phyloP scores from a whole-genome alignment of 768 basidiomycete species.

The Lactarius hatsudake region DNA sequence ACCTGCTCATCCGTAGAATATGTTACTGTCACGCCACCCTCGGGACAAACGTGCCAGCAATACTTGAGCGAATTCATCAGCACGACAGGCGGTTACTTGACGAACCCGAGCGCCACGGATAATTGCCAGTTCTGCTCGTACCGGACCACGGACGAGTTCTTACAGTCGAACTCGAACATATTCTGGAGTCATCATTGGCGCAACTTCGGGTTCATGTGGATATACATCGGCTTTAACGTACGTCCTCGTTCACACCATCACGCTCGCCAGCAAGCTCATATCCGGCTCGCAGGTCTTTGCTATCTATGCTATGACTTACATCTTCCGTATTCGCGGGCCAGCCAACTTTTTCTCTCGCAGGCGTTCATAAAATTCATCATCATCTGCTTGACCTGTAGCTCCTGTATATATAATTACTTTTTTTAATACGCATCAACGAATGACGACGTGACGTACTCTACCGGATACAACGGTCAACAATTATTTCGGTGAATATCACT shows the following conservation, averaged over 20 bases:
- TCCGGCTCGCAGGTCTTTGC: slow-evolving; percentile 38
- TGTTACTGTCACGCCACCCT: slow-evolving; percentile 49
- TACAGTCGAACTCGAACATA: slow-evolving; percentile 57
- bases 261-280: not conserved
- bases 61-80: slow-evolving; percentile 46
- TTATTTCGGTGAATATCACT: no score
- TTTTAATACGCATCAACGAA: not conserved
- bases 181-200: slow-evolving; percentile 51
- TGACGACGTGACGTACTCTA: not conserved
- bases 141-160: slow-evolving; percentile 57
- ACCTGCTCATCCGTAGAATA: slow-evolving; percentile 61
- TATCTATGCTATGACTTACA: slow-evolving; percentile 52
- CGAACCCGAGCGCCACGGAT: slow-evolving; percentile 38
- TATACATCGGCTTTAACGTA: slow-evolving; percentile 45
- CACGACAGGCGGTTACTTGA: slow-evolving; percentile 47
- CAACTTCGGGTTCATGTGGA: slow-evolving; percentile 46
- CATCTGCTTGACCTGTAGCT: no score
- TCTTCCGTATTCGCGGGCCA: slow-evolving; percentile 46
- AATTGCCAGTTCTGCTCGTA: slow-evolving; percentile 55
- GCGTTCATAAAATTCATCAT: not conserved
- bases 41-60: slow-evolving; percentile 44
- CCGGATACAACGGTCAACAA: no score
- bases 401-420: no score
- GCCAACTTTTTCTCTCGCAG: slow-evolving; percentile 24
- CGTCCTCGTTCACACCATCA: slow-evolving; percentile 27